Percentiles rank a stretch among this genome's conserved stretches.
Conservation (phyloP, 352 stramenopile species). For the Pythium phragmiticola region DNA sequence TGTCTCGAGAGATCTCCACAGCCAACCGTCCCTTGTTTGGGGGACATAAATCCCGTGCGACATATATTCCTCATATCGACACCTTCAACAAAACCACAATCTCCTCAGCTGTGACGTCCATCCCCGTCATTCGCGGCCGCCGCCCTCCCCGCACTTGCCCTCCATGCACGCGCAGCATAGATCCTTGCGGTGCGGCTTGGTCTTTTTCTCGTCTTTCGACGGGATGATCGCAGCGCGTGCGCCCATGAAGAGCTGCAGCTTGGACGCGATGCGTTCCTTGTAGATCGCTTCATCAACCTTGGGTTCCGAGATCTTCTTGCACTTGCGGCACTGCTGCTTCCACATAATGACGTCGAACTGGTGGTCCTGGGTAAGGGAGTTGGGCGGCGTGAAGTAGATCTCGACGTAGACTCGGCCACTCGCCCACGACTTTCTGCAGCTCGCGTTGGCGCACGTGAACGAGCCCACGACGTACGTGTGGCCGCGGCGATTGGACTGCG, state of each 20-base stretch:
- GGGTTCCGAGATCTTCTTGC: slow-evolving; percentile 16
- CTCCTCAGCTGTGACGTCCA: neutral
- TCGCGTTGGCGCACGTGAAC: slow-evolving; percentile 11
- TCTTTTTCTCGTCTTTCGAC: slow-evolving; percentile 13
- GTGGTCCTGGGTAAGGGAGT: neutral
- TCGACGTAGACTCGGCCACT: slow-evolving; percentile 18
- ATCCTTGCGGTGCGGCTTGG: slow-evolving; percentile 20
- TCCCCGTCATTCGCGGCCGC: too few species aligned
- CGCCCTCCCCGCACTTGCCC: slow-evolving; percentile 18
- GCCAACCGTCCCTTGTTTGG: too few species aligned
- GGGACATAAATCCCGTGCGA: too few species aligned
- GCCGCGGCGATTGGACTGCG: neutral
- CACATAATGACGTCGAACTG: slow-evolving; percentile 30
- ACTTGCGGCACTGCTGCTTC: slow-evolving; percentile 27
- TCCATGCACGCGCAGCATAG: slow-evolving; percentile 30
- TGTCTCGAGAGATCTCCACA: neutral
- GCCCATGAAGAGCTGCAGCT: slow-evolving; percentile 25
- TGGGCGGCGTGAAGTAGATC: slow-evolving; percentile 18
- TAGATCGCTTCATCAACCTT: slow-evolving; percentile 24
- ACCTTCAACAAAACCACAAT: too few species aligned
- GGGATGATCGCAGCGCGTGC: slow-evolving; percentile 12
- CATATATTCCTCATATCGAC: neutral
- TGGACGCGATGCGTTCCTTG: slow-evolving; percentile 27
- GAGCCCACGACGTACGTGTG: slow-evolving; percentile 14
- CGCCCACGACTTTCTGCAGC: slow-evolving; percentile 11